Evolutionary conservation across 1,139 yeast species (phyloP).

Genomic region (Tardiomyces depauwii): DNA sequence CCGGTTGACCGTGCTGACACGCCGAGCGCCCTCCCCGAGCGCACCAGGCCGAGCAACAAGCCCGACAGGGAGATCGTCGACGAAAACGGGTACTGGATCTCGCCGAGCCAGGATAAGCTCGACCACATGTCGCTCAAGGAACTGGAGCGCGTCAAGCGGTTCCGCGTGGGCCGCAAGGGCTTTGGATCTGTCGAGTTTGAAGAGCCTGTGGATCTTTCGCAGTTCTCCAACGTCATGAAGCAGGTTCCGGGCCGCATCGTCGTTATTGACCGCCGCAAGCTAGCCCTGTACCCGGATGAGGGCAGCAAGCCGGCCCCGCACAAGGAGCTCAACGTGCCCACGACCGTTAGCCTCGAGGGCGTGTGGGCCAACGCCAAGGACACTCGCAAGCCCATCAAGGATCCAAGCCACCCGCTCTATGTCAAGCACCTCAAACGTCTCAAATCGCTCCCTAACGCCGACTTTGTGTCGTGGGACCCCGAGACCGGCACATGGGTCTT

Average conservation of each 20-base stretch:
- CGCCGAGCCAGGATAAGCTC: conserved; percentile 61
- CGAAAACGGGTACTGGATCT: conserved; percentile 77
- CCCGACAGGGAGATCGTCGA: conserved; percentile 33
- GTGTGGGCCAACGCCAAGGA: conserved; percentile 71
- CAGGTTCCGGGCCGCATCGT: conserved; percentile 57
- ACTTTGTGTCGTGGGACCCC: conserved; percentile 68
- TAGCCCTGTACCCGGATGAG: conserved; percentile 66
- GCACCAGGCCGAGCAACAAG: background rate
- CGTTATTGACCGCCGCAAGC: conserved; percentile 47
- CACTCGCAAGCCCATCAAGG: conserved; percentile 63
- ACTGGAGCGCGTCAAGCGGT: conserved; percentile 50
- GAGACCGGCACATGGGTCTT: conserved; percentile 78
- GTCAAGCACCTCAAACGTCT: conserved; percentile 59
- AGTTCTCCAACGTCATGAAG: conserved; percentile 41
- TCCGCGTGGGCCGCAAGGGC: conserved; percentile 71
- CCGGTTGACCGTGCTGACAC: background rate
- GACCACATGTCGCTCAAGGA: conserved; percentile 49
- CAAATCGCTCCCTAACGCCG: conserved; percentile 46
- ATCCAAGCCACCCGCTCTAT: conserved; percentile 64
- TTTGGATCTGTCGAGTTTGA: conserved; percentile 69
- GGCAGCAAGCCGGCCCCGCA: conserved; percentile 54
- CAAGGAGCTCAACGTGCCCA: conserved; percentile 73
- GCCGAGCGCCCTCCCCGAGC: background rate
- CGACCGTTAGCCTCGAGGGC: conserved; percentile 59
- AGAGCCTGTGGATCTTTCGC: conserved; percentile 72